Evolutionary conservation across 345 rosid species (phyloP).

Genomic region (Corymbia maculata): DNA sequence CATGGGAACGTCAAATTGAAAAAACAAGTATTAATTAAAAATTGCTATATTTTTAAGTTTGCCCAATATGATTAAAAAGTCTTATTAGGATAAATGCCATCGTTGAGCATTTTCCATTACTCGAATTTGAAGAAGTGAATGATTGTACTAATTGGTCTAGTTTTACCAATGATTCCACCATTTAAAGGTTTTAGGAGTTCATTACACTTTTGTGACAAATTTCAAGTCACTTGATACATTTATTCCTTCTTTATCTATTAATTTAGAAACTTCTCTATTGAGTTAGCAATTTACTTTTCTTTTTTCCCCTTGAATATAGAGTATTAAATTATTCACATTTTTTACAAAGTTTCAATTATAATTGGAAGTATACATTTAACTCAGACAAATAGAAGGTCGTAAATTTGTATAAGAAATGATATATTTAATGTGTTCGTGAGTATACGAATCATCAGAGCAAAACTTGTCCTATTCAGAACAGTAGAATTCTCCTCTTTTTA

Average conservation of each 20-base stretch:
- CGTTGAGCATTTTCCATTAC: not conserved
- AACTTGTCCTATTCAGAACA: not conserved
- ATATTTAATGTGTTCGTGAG: not conserved
- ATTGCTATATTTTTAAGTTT: not conserved
- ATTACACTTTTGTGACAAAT: not conserved
- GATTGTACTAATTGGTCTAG: not conserved
- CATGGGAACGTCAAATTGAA: not conserved
- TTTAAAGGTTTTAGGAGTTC: not conserved
- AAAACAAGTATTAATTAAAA: not conserved
- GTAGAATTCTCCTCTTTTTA: not conserved
- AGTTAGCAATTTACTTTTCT: not conserved
- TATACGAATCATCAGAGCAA: not conserved
- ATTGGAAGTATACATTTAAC: not conserved
- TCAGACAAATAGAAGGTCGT: not conserved
- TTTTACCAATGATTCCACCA: not conserved
- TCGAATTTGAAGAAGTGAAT: not conserved
- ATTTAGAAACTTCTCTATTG: not conserved
- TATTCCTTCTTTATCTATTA: not conserved
- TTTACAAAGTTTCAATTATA: not conserved
- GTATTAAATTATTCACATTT: not conserved
- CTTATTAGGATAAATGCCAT: not conserved
- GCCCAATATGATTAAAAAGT: not conserved
- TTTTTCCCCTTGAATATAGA: not conserved
- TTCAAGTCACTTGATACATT: not conserved
- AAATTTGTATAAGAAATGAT: not conserved